Evolutionary conservation across 1,139 yeast genomes (phyloP).

Genomic region (Zygosaccharomyces sapae): DNA sequence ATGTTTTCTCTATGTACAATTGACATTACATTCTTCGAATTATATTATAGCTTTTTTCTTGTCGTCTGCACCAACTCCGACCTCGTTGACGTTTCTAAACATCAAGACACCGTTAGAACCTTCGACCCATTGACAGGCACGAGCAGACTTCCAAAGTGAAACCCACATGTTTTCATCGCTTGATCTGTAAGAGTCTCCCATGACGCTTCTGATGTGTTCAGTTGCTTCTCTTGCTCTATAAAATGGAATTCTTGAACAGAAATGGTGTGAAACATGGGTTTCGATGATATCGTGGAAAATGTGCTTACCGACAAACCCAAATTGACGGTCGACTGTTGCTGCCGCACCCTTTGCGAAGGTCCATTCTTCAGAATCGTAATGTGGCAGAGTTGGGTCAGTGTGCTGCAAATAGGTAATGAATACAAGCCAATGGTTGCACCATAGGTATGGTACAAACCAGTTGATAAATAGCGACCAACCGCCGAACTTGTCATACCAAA

Average conservation of each 20-base stretch:
- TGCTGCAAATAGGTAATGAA: slow-evolving; percentile 83
- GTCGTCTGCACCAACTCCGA: slow-evolving; percentile 42
- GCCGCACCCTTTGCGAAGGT: slow-evolving; percentile 87
- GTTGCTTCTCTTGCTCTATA: slow-evolving; percentile 81
- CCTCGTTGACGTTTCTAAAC: slow-evolving; percentile 67
- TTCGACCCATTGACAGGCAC: slow-evolving; percentile 79
- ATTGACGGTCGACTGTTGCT: slow-evolving; percentile 79
- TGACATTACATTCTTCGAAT: background rate
- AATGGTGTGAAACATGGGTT: slow-evolving; percentile 86
- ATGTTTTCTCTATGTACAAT: background rate
- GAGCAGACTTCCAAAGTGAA: slow-evolving; percentile 64
- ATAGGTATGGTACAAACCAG: slow-evolving; percentile 74
- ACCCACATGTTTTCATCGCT: slow-evolving; percentile 69
- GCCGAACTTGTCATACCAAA: slow-evolving; percentile 63
- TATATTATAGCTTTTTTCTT: too few relatives aligned
- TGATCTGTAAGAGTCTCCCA: slow-evolving; percentile 74
- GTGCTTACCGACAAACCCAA: slow-evolving; percentile 75
- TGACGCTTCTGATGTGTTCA: slow-evolving; percentile 70
- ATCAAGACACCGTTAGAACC: slow-evolving; percentile 73
- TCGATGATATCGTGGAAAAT: slow-evolving; percentile 86
- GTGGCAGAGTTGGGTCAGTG: slow-evolving; percentile 77
- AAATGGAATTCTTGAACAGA: slow-evolving; percentile 79
- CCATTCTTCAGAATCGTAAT: slow-evolving; percentile 72
- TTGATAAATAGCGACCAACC: slow-evolving; percentile 59
- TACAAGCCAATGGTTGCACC: slow-evolving; percentile 88